Evolutionary conservation across 2,329 filamentous ascomycete genomes (phyloP).

Genomic region (Xylariaceae sp.): DNA sequence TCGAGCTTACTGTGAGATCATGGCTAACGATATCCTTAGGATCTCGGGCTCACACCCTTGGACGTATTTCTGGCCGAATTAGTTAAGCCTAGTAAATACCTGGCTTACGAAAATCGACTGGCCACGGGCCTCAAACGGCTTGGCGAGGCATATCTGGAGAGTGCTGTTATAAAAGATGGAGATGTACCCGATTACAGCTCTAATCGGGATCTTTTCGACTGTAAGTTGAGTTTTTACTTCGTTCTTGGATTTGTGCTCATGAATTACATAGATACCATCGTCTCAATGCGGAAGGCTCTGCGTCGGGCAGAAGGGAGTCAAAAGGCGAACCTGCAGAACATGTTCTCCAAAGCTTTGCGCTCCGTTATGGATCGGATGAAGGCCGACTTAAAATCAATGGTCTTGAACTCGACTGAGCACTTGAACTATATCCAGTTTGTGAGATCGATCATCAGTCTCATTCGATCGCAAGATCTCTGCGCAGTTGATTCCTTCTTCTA

Average conservation of each 20-base stretch:
- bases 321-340: conserved; percentile 35
- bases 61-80: conserved; percentile 51
- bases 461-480: conserved; percentile 53
- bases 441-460: conserved; percentile 46
- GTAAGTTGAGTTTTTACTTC: conserved; percentile 26
- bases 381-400: conserved; percentile 41
- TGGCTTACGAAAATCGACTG: conserved; percentile 47
- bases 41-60: conserved; percentile 41
- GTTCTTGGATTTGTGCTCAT: conserved; percentile 5
- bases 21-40: conserved; percentile 25
- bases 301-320: conserved; percentile 35
- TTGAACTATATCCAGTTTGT: conserved; percentile 46
- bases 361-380: conserved; percentile 51
- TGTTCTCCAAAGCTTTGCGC: conserved; percentile 42
- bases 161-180: conserved; percentile 35
- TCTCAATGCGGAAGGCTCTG: conserved; percentile 46
- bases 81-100: conserved; percentile 42
- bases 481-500: conserved; percentile 52
- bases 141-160: conserved; percentile 40
- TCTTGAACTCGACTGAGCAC: conserved; percentile 37
- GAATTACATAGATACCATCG: conserved; percentile 34
- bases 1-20: conserved; percentile 3
- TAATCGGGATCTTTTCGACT: conserved; percentile 46
- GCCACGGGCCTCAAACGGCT: conserved; percentile 42
- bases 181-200: conserved; percentile 43